phyloP scores from a whole-genome alignment of 768 basidiomycete species.

The Tulasnella calospora region DNA sequence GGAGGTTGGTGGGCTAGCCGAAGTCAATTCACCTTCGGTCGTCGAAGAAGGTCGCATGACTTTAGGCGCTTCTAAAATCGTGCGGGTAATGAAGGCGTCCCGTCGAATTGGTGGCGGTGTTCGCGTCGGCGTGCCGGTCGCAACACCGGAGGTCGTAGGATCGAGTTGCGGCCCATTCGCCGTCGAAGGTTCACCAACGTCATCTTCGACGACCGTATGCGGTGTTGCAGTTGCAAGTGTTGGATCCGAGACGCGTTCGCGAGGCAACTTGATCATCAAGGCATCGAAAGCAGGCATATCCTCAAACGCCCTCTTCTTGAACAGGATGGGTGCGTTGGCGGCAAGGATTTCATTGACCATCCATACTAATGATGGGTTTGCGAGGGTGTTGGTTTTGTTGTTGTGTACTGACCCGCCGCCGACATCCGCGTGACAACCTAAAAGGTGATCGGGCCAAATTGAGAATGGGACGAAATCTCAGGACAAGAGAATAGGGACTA shows the following conservation, averaged over 20 bases:
- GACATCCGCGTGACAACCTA: slow-evolving; percentile 26
- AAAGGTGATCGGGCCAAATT: background rate
- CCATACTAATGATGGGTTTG: slow-evolving; percentile 29
- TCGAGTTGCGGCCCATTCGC: background rate
- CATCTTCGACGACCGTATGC: background rate
- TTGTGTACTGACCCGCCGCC: slow-evolving; percentile 30
- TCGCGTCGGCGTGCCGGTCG: background rate
- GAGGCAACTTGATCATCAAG: slow-evolving; percentile 4
- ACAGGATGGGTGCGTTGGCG: slow-evolving; percentile 54
- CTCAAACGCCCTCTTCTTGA: slow-evolving; percentile 32
- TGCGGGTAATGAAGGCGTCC: background rate
- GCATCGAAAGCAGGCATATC: slow-evolving; percentile 18
- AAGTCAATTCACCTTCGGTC: background rate
- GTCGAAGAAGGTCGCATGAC: background rate
- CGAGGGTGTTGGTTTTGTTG: slow-evolving; percentile 23
- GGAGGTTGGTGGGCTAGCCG: background rate
- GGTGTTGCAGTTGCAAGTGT: background rate
- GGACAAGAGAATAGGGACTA: slow-evolving; percentile 12
- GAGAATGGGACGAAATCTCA: slow-evolving; percentile 40
- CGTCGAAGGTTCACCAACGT: background rate
- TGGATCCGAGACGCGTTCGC: background rate
- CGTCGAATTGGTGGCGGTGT: background rate
- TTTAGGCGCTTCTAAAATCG: background rate
- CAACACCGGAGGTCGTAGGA: background rate
- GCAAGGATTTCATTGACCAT: slow-evolving; percentile 35